Percentiles rank a stretch among this genome's conserved stretches.
These are phyloP conservation scores for Hyparrhenia diplandra DNA, from an alignment of 176 grass and related monocot genomes.

Conservation along the genomic window DNA sequence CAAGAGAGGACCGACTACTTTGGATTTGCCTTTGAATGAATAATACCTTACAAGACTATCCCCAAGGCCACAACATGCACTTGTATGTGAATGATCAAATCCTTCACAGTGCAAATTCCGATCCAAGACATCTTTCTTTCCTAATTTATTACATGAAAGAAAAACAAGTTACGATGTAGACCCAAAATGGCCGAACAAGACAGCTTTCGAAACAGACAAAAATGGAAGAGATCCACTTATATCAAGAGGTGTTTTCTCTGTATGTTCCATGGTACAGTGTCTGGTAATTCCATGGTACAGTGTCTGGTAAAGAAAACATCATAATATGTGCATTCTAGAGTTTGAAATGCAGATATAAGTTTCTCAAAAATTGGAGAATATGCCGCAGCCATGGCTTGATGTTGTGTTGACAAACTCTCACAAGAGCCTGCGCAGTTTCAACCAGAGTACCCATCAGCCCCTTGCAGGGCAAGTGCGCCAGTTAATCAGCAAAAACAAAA, in stretches of 20 bases:
- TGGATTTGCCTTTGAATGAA: too few species aligned
- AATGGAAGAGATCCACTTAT: conserved; percentile 18
- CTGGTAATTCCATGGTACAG: too few species aligned
- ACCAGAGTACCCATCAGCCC: not conserved
- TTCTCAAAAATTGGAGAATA: conserved; percentile 31
- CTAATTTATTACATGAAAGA: not conserved
- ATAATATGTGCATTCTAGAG: conserved; percentile 20
- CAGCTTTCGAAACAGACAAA: too few species aligned
- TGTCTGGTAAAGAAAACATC: conserved; percentile 13
- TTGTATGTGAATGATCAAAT: too few species aligned
- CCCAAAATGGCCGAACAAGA: not conserved
- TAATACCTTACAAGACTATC: too few species aligned
- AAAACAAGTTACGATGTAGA: not conserved
- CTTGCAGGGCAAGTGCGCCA: not conserved
- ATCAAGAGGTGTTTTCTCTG: not conserved
- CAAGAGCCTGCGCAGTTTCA: conserved; percentile 33
- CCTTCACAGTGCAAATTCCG: too few species aligned
- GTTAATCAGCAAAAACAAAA: too few species aligned
- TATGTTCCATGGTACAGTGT: not conserved
- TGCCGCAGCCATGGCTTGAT: conserved; percentile 12
- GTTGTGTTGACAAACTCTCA: conserved; percentile 33
- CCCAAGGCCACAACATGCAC: too few species aligned
- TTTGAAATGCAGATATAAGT: conserved; percentile 22
- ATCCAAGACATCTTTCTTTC: too few species aligned
- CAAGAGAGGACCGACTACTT: too few species aligned